Evolutionary conservation across 352 stramenopile species (phyloP), one percentile per base, ranked within the genome.

Genomic region (Globisporangium cystogenes): DNA sequence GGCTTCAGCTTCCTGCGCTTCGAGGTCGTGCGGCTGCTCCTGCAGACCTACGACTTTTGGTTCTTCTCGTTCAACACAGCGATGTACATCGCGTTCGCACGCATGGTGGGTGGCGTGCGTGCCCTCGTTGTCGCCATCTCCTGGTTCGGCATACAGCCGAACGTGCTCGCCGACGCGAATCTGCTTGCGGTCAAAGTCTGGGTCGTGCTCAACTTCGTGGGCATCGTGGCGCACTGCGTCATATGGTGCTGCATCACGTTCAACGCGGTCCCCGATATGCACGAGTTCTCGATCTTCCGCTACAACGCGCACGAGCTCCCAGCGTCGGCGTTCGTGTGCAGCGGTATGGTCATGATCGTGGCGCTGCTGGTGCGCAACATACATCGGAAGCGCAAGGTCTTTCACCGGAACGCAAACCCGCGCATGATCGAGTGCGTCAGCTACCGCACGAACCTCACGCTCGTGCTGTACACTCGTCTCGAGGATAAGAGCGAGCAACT

Each of bases 31-130:
- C 12, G 48, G 43, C 23, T 59, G 2, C 15, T 53, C 16, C n/a
- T n/a, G n/a, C n/a, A n/a, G n/a, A n/a, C n/a, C n/a, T 59, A 53
- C 26, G 20, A 59, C 35, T 48, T 42, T 29, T 53, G 44, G 36
- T 53, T 53, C 53, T 59, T 8, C 24, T 36, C 43, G 11, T 41
- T 41, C 23, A 53, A 41, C 20, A 33, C 31, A 3, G 21, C 11
- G n/a, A 51, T 35, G 14, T 52, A 39, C 5, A 3, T 39, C 18
- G 36, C 35, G 43, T 35, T 58, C 43, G 35, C 3, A 48, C 29
- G 10, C 26, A 1, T 7, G 53, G 1, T n/a, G 23, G 3, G 20
- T 53, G 5, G 33, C 14, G 4, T n/a, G n/a, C n/a, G n/a, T n/a
- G n/a, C n/a, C n/a, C n/a, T n/a, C n/a, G n/a, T n/a, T n/a, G n/a